phyloP scores from a whole-genome alignment of 2,329 filamentous ascomycete genomes.

The Colletotrichum graminicola region DNA sequence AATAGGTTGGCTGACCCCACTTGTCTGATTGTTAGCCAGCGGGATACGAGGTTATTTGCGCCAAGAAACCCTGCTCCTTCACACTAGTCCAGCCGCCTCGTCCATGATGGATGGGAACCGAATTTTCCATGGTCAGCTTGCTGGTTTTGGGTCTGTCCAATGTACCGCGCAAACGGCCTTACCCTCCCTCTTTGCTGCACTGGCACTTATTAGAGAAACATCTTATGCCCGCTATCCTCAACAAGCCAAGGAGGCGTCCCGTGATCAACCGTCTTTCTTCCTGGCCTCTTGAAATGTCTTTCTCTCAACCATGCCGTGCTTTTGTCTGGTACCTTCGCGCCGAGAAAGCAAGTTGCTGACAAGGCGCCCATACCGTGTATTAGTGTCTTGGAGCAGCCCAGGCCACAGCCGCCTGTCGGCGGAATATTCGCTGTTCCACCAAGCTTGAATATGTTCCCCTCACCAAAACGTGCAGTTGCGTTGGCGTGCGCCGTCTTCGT shows the following conservation, averaged over 20 bases:
- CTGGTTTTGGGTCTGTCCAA: background rate
- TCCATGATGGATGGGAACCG: background rate
- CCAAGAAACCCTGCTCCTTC: slow-evolving; percentile 2
- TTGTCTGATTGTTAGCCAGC: too few relatives aligned
- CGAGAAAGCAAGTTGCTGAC: background rate
- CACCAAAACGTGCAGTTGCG: slow-evolving; percentile 15
- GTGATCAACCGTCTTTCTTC: background rate
- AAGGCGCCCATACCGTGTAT: background rate
- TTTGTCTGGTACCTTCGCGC: background rate
- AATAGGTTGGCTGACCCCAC: slow-evolving; percentile 20
- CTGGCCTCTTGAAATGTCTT: background rate
- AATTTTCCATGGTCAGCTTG: slow-evolving; percentile 9
- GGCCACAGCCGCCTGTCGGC: background rate
- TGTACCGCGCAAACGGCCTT: background rate
- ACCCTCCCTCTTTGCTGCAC: background rate
- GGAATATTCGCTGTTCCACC: background rate
- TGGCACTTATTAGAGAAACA: background rate
- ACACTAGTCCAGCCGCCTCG: background rate
- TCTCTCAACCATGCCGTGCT: background rate
- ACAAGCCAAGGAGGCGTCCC: background rate
- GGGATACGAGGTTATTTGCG: slow-evolving; percentile 33
- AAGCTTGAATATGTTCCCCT: slow-evolving; percentile 25
- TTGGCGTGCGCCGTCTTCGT: slow-evolving; percentile 17
- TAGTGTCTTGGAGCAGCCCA: background rate
- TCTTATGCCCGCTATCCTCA: too few relatives aligned